A percentile compares a stretch with the other conserved stretches of the same genome.
Conservation (phyloP, 495 filamentous ascomycete genomes). For the Penicillium flavigenum region DNA sequence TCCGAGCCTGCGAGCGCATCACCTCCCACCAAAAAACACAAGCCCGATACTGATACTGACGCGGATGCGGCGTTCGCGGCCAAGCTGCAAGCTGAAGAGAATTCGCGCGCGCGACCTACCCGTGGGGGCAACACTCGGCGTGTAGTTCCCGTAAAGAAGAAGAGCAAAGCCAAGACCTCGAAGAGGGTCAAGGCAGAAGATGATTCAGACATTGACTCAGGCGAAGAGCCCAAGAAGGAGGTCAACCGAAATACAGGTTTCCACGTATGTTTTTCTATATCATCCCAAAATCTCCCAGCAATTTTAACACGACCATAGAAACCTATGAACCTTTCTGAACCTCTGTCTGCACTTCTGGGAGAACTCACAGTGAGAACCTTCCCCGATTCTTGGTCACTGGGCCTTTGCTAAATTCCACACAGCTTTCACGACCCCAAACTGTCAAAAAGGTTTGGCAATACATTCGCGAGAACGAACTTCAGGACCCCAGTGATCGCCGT, state of each 20-base stretch:
- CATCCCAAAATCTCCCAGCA: not conserved
- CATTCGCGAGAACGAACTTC: constrained; percentile 80
- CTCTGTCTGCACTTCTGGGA: constrained; percentile 63
- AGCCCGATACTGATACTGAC: constrained; percentile 57
- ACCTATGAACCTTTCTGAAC: constrained; percentile 62
- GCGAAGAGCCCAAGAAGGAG: constrained; percentile 61
- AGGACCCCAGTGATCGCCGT: constrained; percentile 86
- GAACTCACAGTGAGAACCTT: constrained; percentile 54
- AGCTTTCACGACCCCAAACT: constrained; percentile 90
- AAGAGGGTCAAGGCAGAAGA: constrained; percentile 75
- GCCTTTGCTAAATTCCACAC: constrained; percentile 10
- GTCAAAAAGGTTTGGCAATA: constrained; percentile 96
- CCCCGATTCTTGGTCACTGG: not conserved
- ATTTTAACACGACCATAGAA: constrained; percentile 48
- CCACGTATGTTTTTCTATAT: constrained; percentile 50
- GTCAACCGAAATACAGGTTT: constrained; percentile 67
- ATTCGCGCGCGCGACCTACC: constrained; percentile 69
- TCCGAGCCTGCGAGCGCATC: constrained; percentile 46
- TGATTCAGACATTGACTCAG: constrained; percentile 70
- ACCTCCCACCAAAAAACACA: constrained; percentile 56
- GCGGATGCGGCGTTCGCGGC: constrained; percentile 85
- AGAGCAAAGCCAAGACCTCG: constrained; percentile 69
- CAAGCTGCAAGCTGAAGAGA: constrained; percentile 88
- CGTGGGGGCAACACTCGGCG: constrained; percentile 60
- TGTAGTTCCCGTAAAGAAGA: constrained; percentile 60